These are phyloP conservation scores for Triticum timopheevii DNA, from an alignment of 176 grass and related monocot genomes.

Conservation along the genomic window DNA sequence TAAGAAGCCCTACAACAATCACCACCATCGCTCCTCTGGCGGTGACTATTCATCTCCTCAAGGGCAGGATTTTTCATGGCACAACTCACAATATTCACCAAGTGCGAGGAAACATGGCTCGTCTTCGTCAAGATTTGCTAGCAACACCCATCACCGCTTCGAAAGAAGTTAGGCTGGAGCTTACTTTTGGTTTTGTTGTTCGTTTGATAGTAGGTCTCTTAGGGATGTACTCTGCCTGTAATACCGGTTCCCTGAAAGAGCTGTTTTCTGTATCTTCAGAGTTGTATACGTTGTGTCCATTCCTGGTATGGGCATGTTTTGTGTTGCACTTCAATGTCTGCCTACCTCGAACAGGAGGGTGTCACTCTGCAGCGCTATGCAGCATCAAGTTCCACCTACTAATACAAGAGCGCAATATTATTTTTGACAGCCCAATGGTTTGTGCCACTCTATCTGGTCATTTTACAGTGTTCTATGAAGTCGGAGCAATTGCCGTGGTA, in stretches of 20 bases:
- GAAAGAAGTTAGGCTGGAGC: slow-evolving; percentile 31
- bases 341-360: neutral
- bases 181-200: slow-evolving; percentile 15
- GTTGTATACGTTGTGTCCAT: slow-evolving; percentile 1
- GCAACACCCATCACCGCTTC: slow-evolving; percentile 43
- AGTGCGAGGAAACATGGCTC: slow-evolving; percentile 29
- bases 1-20: slow-evolving; percentile 34
- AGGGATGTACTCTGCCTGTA: slow-evolving; percentile 24
- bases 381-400: neutral
- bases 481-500: too few species aligned
- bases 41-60: slow-evolving; percentile 56
- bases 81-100: slow-evolving; percentile 29
- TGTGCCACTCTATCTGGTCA: too few species aligned
- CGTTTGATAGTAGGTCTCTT: neutral
- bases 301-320: neutral
- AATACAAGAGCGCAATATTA: too few species aligned
- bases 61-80: slow-evolving; percentile 11
- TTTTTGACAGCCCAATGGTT: too few species aligned
- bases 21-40: slow-evolving; percentile 16
- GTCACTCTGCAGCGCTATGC: neutral
- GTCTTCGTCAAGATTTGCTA: slow-evolving; percentile 36
- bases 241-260: neutral
- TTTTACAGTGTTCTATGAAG: too few species aligned
- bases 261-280: slow-evolving; percentile 22
- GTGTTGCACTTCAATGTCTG: neutral